Evolutionary conservation across 495 filamentous ascomycete species (phyloP).

Genomic region (Penicillium dipodomyicola): DNA sequence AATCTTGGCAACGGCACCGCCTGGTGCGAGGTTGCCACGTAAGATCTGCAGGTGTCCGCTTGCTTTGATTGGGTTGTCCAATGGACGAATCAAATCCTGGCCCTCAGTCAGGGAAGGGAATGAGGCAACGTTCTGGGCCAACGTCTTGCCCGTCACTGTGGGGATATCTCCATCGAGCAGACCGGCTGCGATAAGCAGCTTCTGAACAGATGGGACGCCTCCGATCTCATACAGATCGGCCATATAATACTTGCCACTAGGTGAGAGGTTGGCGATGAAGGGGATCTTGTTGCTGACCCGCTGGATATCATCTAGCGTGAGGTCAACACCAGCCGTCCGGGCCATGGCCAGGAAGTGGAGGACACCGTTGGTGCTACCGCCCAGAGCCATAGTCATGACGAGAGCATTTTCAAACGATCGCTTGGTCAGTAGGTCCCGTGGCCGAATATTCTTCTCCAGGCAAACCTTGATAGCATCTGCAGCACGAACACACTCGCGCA

Average conservation of each 20-base stretch:
- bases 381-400: conserved; percentile 87
- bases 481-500: conserved; percentile 84
- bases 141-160: conserved; percentile 89
- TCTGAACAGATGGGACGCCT: conserved; percentile 87
- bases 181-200: conserved; percentile 79
- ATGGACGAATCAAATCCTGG: conserved; percentile 80
- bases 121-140: conserved; percentile 80
- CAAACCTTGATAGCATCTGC: conserved; percentile 82
- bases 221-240: conserved; percentile 94
- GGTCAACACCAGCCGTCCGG: conserved; percentile 75
- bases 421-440: conserved; percentile 79
- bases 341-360: conserved; percentile 96
- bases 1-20: conserved; percentile 94
- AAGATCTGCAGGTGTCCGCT: conserved; percentile 91
- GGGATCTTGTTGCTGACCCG: conserved; percentile 86
- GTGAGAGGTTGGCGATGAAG: conserved; percentile 89
- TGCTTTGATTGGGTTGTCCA: conserved; percentile 80
- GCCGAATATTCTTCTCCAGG: conserved; percentile 84
- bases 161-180: conserved; percentile 80
- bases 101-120: conserved; percentile 77
- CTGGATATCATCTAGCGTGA: conserved; percentile 86
- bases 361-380: conserved; percentile 88
- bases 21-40: conserved; percentile 84
- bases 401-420: conserved; percentile 90
- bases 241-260: conserved; percentile 86